These are phyloP conservation scores for Acacia concinna DNA, from an alignment of 331 rosid species.

Conservation along the genomic window DNA sequence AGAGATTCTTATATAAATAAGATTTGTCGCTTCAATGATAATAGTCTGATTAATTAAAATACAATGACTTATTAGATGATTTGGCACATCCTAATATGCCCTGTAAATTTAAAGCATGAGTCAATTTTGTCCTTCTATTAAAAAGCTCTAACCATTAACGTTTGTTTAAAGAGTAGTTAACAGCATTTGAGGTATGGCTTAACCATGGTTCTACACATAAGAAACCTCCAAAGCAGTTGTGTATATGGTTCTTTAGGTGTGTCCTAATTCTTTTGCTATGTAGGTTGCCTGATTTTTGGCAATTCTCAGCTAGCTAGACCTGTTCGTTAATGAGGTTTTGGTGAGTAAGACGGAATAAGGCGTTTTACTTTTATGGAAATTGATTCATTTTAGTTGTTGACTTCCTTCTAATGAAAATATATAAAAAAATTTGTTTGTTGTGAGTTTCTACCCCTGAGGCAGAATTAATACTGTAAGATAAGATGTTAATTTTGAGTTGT, in stretches of 20 bases:
- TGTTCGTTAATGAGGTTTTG: too few relatives aligned
- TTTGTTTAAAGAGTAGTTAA: constrained; percentile 96
- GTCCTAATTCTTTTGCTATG: constrained; percentile 23
- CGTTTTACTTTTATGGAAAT: neutral
- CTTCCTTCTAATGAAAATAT: constrained; percentile 15
- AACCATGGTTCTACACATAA: constrained; percentile 96
- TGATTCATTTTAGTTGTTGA: constrained; percentile 22
- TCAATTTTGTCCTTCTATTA: too few relatives aligned
- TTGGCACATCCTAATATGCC: too few relatives aligned
- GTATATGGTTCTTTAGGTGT: constrained; percentile 98
- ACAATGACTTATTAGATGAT: too few relatives aligned
- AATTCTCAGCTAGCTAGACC: too few relatives aligned
- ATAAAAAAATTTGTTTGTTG: constrained; percentile 10
- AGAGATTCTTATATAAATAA: too few relatives aligned
- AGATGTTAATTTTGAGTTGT: neutral
- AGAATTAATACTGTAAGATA: constrained; percentile 1
- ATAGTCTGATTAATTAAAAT: too few relatives aligned
- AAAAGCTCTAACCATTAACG: too few relatives aligned
- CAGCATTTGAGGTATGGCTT: constrained; percentile 99
- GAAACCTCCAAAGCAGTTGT: constrained; percentile 99
- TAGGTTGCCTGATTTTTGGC: constrained; percentile 22
- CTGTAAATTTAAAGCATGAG: too few relatives aligned
- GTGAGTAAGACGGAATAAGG: neutral
- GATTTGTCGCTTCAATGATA: too few relatives aligned
- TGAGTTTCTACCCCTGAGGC: neutral